Percentiles rank a stretch among this genome's conserved stretches.
These are phyloP conservation scores for Paradendryphiella salina DNA, from an alignment of 2,329 filamentous ascomycete genomes.

Conservation along the genomic window DNA sequence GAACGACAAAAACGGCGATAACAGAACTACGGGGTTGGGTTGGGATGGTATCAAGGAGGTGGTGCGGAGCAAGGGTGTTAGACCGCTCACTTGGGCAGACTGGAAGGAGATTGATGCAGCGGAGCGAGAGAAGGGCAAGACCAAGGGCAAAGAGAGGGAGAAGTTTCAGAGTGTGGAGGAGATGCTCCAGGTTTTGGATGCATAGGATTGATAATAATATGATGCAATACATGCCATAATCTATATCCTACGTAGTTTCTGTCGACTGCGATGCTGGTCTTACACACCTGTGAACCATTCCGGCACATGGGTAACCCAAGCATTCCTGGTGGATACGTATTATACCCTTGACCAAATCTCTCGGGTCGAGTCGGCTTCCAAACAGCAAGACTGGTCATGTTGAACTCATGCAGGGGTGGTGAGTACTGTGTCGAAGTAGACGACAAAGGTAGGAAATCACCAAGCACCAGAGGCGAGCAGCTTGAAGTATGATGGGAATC, in stretches of 20 bases:
- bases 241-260: no score
- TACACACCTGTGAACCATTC: no score
- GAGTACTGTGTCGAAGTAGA: no score
- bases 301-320: no score
- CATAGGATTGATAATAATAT: not conserved
- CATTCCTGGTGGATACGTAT: no score
- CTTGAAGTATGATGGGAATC: slow-evolving; percentile 17
- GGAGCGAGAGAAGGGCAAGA: slow-evolving; percentile 69
- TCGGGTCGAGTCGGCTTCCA: no score
- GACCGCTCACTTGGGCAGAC: slow-evolving; percentile 76
- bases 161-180: slow-evolving; percentile 62
- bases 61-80: slow-evolving; percentile 58
- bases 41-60: slow-evolving; percentile 77
- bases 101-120: slow-evolving; percentile 84
- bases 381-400: no score
- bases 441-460: no score
- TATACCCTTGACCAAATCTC: no score
- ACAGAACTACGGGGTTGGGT: slow-evolving; percentile 57
- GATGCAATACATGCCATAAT: not conserved
- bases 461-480: no score
- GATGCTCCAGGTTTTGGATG: slow-evolving; percentile 57
- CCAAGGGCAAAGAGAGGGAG: slow-evolving; percentile 75
- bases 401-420: no score
- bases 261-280: no score
- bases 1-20: slow-evolving; percentile 44